Evolutionary conservation across 2,329 filamentous ascomycete species (phyloP).

Genomic region (Lachnellula subtilissima): DNA sequence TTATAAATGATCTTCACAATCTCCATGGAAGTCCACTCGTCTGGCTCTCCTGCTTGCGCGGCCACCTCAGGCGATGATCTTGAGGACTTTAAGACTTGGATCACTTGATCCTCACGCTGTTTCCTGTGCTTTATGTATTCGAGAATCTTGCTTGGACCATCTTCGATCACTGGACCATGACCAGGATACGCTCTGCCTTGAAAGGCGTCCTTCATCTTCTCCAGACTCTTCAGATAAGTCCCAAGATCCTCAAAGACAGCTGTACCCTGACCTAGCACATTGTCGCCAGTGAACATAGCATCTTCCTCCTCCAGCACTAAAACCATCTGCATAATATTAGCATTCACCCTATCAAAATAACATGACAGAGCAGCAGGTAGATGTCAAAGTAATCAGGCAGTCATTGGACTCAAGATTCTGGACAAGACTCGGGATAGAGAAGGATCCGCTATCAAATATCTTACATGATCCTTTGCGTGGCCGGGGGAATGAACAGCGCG

Average conservation of each 20-base stretch:
- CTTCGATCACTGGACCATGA: constrained; percentile 73
- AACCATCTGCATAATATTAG: constrained; percentile 43
- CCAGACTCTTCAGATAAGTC: constrained; percentile 63
- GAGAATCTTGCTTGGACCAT: constrained; percentile 64
- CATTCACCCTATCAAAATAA: too few species aligned
- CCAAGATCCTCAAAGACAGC: constrained; percentile 76
- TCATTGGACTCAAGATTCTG: too few species aligned
- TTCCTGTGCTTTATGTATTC: constrained; percentile 83
- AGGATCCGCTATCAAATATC: too few species aligned
- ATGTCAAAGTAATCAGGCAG: too few species aligned
- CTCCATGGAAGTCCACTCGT: constrained; percentile 66
- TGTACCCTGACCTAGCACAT: constrained; percentile 81
- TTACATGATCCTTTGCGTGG: constrained; percentile 69
- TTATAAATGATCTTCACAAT: constrained; percentile 85
- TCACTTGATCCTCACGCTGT: constrained; percentile 72
- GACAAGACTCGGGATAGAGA: too few species aligned
- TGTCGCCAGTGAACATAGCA: constrained; percentile 84
- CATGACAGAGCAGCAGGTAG: too few species aligned
- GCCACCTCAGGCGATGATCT: constrained; percentile 28
- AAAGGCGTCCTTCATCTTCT: constrained; percentile 63
- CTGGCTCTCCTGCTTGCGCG: constrained; percentile 18
- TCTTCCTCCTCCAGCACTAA: constrained; percentile 73
- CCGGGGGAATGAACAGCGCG: constrained; percentile 64
- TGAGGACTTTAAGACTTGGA: constrained; percentile 54
- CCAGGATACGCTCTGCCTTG: constrained; percentile 75